Conservation (phyloP, 139 green algal species). For the Gonium pectorale region DNA sequence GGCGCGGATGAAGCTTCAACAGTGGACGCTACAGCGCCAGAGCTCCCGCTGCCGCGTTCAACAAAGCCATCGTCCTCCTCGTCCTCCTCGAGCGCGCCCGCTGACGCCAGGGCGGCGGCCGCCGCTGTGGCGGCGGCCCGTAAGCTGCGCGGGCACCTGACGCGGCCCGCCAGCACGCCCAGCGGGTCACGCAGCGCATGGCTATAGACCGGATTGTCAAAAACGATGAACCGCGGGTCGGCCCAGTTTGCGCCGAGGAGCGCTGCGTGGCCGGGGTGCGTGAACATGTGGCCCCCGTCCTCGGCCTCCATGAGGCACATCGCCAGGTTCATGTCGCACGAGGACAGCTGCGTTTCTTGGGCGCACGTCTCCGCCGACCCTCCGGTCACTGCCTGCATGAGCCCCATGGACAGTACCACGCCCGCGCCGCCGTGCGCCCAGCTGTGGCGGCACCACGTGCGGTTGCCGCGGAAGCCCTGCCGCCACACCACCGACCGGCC, state of each 20-base stretch:
- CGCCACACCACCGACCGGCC: constrained; percentile 9
- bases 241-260: constrained; percentile 24
- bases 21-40: no score
- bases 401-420: constrained; percentile 9
- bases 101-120: background rate
- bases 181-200: constrained; percentile 6
- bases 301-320: constrained; percentile 15
- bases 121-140: background rate
- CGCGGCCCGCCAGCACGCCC: background rate
- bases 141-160: background rate
- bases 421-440: constrained; percentile 40
- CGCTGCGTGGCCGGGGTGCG: constrained; percentile 22
- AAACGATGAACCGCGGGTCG: constrained; percentile 39
- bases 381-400: background rate
- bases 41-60: no score
- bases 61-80: no score
- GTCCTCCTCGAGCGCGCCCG: no score
- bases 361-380: constrained; percentile 21
- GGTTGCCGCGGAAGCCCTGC: constrained; percentile 21
- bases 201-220: constrained; percentile 34
- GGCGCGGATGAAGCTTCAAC: no score
- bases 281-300: constrained; percentile 17
- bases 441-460: constrained; percentile 32
- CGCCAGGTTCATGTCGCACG: constrained; percentile 44
- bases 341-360: background rate